Conservation (phyloP, 2,329 filamentous ascomycete species). For the Penicillium crustosum region DNA sequence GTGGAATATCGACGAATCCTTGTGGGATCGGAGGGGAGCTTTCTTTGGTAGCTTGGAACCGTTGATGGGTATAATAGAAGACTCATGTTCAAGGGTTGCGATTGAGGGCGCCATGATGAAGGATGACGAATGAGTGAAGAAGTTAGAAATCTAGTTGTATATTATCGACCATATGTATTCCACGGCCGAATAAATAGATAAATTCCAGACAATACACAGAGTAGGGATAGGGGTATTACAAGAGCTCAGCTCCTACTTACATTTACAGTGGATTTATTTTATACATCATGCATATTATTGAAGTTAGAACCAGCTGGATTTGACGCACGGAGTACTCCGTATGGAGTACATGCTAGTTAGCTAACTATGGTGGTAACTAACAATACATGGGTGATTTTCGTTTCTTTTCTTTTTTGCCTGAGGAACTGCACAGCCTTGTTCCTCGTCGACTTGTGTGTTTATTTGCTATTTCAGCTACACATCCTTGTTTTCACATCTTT, state of each 20-base stretch:
- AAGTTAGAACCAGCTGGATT: neutral
- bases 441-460: neutral
- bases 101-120: neutral
- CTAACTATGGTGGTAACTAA: neutral
- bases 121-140: neutral
- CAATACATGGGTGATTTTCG: neutral
- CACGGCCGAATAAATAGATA: neutral
- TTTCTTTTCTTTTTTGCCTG: neutral
- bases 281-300: neutral
- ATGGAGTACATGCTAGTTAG: neutral
- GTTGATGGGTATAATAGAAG: neutral
- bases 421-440: neutral
- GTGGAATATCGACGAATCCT: neutral
- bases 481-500: neutral
- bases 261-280: neutral
- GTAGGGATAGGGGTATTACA: neutral
- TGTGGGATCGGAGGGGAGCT: neutral
- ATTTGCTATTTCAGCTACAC: neutral
- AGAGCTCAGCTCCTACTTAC: neutral
- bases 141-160: too few species aligned
- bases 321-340: neutral
- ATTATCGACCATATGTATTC: neutral
- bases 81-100: neutral
- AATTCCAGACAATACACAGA: neutral
- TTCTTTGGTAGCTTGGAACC: neutral